phyloP scores from a whole-genome alignment of 2,329 filamentous ascomycete genomes.

The Cladorrhinum sp. region DNA sequence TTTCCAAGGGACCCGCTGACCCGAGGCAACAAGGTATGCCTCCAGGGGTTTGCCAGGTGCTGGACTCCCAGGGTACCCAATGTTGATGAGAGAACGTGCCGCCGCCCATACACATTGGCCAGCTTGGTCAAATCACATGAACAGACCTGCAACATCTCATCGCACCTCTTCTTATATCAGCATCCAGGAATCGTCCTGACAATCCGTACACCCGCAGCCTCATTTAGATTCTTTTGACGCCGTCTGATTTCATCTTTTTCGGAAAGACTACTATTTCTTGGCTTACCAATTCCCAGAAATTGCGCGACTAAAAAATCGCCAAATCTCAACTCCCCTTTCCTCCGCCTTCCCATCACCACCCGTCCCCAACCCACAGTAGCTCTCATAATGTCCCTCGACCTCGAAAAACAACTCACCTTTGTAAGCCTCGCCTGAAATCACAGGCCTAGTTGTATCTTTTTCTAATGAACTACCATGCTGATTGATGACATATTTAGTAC shows the following conservation, averaged over 20 bases:
- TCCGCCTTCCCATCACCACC: not conserved
- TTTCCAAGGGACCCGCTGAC: not conserved
- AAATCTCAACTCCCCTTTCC: not conserved
- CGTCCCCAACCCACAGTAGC: not conserved
- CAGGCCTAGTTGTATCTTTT: not conserved
- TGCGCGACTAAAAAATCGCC: not conserved
- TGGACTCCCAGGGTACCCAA: not conserved
- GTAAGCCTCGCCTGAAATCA: conserved; percentile 48
- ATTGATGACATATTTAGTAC: conserved; percentile 55
- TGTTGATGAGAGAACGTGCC: not conserved
- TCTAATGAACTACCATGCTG: conserved; percentile 3
- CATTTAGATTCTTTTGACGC: not conserved
- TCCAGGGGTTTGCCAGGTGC: not conserved
- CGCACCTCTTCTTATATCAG: not conserved
- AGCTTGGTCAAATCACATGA: not conserved
- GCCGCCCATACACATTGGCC: not conserved
- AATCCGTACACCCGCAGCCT: not conserved
- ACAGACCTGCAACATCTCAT: not conserved
- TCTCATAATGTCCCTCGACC: conserved; percentile 62
- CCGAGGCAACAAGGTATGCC: not conserved
- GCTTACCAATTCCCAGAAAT: not conserved
- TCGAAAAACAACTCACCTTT: conserved; percentile 79
- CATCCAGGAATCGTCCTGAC: not conserved
- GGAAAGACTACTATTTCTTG: not conserved
- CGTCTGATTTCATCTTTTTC: too few species aligned